Base-by-base conservation (phyloP, 306 rosid genomes). In the Arachis hypogaea region DNA sequence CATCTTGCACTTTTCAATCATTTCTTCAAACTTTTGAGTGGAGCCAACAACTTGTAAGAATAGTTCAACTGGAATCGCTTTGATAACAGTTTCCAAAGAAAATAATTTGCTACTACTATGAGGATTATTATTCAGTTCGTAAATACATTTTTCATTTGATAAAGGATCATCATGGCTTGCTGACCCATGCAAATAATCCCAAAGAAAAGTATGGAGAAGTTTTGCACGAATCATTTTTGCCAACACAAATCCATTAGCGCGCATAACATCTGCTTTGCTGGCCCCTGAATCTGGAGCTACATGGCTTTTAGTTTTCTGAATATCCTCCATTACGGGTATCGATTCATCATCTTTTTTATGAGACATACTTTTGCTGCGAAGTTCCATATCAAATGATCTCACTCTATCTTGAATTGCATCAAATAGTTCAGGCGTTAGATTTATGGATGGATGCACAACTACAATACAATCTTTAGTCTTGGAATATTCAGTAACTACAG, bases 161-260 rank as follows among this genome's bases (percentile, higher is more conserved):
- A 80, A 84, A 81, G 74, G 81, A 56, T 60, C 85, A 59, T 28
- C 28, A 59, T 72, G 74, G 70, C 71, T 70, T 72, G 66, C 77
- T n/a, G 92, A 80, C 57, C 72, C 66, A 75, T 74, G 78, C 61
- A 91, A 51, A 80, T 82, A 80, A 77, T 88, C 96, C 98, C 98
- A 94, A 59, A 94, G 78, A 83, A 86, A 94, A 72, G 82, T 29
- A 75, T 94, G 98, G 55, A 94, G 87, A 77, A 94, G 78, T 85
- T 91, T 94, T 41, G 98, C 90, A 67, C 98, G 91, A 66, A 94
- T 71, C 97, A 94, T 91, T 89, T 91, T 94, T 76, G 98, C 91
- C 84, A 88, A 79, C 70, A 94, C 82, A 80, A 89, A 94, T 55
- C 98, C 97, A 86, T 94, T 94, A 38, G 88, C 88, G 52, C 91